phyloP scores from a whole-genome alignment of 306 rosid species.

The Gillenia trifoliata region DNA sequence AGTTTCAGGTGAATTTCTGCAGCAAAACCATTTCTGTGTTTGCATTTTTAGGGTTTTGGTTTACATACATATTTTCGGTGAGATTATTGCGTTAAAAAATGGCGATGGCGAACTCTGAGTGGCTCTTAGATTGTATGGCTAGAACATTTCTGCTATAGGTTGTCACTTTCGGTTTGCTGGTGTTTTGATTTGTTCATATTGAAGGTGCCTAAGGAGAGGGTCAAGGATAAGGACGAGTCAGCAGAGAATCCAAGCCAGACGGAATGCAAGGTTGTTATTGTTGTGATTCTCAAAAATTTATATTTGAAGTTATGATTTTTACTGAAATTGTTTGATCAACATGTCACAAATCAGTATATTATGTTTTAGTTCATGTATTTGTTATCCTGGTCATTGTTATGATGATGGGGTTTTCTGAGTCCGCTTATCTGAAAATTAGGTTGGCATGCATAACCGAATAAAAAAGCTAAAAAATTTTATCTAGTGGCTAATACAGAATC shows the following conservation, averaged over 20 bases:
- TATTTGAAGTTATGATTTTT: neutral
- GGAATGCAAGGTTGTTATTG: constrained; percentile 83
- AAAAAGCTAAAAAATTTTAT: neutral
- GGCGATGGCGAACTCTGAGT: neutral
- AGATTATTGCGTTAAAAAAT: neutral
- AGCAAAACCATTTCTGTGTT: neutral
- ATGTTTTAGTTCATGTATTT: neutral
- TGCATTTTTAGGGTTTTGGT: neutral
- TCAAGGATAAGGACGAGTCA: constrained; percentile 50
- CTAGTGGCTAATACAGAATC: neutral
- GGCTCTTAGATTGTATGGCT: neutral
- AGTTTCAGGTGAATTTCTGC: neutral
- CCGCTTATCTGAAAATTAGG: neutral
- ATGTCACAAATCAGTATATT: neutral
- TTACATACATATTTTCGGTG: neutral
- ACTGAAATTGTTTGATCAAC: neutral
- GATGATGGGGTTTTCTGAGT: neutral
- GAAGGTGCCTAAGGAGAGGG: constrained; percentile 55
- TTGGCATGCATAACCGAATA: neutral
- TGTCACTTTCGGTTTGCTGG: constrained; percentile 19
- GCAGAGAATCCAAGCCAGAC: constrained; percentile 47
- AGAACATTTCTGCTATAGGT: neutral
- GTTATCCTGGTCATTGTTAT: neutral
- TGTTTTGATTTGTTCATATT: constrained; percentile 19
- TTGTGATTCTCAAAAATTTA: constrained; percentile 19